These are phyloP conservation scores for Malassezia vespertilionis DNA, from an alignment of 1,284 basidiomycete species.

Conservation along the genomic window DNA sequence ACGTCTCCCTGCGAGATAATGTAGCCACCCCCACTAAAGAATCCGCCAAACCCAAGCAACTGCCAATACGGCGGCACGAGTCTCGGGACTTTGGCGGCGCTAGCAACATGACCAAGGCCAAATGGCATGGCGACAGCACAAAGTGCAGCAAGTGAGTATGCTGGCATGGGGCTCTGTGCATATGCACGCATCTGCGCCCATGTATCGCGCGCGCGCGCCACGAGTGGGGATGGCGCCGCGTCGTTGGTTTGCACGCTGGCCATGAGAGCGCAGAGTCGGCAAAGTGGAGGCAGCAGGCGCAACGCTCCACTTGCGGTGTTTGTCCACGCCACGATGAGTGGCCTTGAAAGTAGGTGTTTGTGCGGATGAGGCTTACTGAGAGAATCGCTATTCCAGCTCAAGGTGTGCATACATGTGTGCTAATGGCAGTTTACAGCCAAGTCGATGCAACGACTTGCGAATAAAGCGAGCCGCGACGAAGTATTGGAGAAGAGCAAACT, in stretches of 20 bases:
- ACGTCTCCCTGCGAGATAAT: slow-evolving; percentile 37
- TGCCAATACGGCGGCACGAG: slow-evolving; percentile 39
- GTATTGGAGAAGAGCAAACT: slow-evolving; percentile 42
- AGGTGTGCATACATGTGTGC: slow-evolving; percentile 17
- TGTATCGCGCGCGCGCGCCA: too few species aligned
- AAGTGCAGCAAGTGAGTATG: slow-evolving; percentile 24
- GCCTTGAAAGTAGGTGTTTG: slow-evolving; percentile 26
- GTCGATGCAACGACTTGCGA: slow-evolving; percentile 44
- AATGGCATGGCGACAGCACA: slow-evolving; percentile 31
- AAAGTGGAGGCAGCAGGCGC: background rate
- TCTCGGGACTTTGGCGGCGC: slow-evolving; percentile 20
- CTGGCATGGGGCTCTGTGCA: slow-evolving; percentile 20
- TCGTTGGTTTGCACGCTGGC: too few species aligned
- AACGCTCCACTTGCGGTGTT: slow-evolving; percentile 1
- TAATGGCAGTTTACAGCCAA: slow-evolving; percentile 38
- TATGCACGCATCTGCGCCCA: slow-evolving; percentile 20
- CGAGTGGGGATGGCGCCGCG: too few species aligned
- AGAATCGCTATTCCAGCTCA: slow-evolving; percentile 47
- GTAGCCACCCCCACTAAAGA: slow-evolving; percentile 37
- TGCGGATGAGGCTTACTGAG: background rate
- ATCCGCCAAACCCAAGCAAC: slow-evolving; percentile 27
- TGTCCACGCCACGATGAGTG: slow-evolving; percentile 20
- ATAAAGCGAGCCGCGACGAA: slow-evolving; percentile 45
- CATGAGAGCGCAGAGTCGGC: too few species aligned
- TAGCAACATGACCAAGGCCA: slow-evolving; percentile 24